These are phyloP conservation scores for Agrocybe chaxingu DNA, from an alignment of 768 basidiomycete genomes.

Conservation along the genomic window DNA sequence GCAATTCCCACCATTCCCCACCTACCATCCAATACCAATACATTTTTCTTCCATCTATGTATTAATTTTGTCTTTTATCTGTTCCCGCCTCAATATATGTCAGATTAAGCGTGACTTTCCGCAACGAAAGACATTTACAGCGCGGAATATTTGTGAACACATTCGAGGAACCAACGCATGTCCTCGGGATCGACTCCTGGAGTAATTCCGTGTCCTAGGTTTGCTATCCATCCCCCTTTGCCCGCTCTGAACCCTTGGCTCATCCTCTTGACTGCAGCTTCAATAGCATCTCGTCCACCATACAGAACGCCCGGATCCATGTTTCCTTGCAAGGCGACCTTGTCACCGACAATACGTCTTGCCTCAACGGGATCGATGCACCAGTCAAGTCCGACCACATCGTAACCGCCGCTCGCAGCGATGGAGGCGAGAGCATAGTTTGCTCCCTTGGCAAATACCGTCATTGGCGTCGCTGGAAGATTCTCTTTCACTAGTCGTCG, in stretches of 20 bases:
- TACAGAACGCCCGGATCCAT: constrained; percentile 87
- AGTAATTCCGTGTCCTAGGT: constrained; percentile 96
- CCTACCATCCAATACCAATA: constrained; percentile 25
- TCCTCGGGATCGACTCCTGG: constrained; percentile 95
- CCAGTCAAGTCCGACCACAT: constrained; percentile 93
- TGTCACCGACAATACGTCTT: constrained; percentile 54
- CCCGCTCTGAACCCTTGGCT: constrained; percentile 67
- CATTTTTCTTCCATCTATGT: constrained; percentile 16
- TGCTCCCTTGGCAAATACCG: constrained; percentile 93
- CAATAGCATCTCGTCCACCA: constrained; percentile 84
- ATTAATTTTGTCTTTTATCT: constrained; percentile 7
- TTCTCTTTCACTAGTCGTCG: constrained; percentile 47
- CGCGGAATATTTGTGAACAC: constrained; percentile 78
- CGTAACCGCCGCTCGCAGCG: constrained; percentile 69
- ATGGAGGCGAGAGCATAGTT: constrained; percentile 65
- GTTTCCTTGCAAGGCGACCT: constrained; percentile 85
- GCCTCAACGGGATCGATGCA: constrained; percentile 75
- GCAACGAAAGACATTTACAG: constrained; percentile 8
- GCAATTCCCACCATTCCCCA: constrained; percentile 30
- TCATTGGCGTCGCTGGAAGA: constrained; percentile 72
- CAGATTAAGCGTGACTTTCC: not conserved
- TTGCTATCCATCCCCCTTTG: constrained; percentile 89
- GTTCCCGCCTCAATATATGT: constrained; percentile 1
- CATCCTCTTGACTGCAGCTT: constrained; percentile 80
- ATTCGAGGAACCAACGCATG: constrained; percentile 87